Evolutionary conservation across 345 rosid genomes (phyloP).

Genomic region (Syzygium aqueum): DNA sequence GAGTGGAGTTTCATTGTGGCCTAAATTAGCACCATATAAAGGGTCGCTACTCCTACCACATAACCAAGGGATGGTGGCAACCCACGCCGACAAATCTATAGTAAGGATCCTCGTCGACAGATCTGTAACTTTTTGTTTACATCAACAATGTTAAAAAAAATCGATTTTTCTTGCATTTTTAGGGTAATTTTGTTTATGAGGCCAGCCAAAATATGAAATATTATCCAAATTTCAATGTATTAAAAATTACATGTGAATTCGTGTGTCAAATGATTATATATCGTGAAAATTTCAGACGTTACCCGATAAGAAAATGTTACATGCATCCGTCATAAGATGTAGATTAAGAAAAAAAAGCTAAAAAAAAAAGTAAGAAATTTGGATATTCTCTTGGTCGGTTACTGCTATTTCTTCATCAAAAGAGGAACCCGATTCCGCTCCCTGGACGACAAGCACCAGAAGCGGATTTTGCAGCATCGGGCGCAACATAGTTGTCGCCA

Average conservation of each 20-base stretch:
- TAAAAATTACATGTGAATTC: not conserved
- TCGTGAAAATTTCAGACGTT: not conserved
- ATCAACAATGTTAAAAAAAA: no score
- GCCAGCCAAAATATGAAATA: not conserved
- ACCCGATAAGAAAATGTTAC: not conserved
- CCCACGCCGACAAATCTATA: not conserved
- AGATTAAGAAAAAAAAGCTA: rapidly evolving
- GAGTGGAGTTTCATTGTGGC: not conserved
- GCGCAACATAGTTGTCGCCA: not conserved
- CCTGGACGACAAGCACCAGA: not conserved
- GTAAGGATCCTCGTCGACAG: no score
- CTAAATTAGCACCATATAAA: no score
- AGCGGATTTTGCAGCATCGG: not conserved
- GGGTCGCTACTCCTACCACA: not conserved
- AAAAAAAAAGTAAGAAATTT: not conserved
- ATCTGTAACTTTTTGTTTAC: not conserved
- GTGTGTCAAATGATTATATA: not conserved
- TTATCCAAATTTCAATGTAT: not conserved
- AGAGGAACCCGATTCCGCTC: not conserved
- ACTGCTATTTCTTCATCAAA: not conserved
- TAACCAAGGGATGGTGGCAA: not conserved
- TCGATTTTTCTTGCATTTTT: no score
- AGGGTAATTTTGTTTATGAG: no score
- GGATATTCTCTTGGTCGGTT: not conserved
- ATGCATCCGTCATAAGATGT: not conserved